Conservation (phyloP, 148 eudicot genomes). For the Cornus florida region DNA sequence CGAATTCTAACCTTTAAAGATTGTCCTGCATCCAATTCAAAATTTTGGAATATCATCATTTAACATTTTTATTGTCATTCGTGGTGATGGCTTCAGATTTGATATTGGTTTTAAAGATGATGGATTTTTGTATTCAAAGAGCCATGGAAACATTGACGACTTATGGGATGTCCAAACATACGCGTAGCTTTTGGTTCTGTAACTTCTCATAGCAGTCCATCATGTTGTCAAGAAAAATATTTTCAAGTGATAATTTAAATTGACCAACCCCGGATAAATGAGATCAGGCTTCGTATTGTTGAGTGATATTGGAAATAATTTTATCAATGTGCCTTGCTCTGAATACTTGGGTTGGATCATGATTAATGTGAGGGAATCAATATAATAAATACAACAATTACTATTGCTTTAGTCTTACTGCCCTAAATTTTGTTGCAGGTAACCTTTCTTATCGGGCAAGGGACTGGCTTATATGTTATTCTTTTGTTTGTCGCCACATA, state of each 20-base stretch:
- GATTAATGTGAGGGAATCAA: not conserved
- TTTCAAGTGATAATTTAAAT: no score
- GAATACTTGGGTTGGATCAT: no score
- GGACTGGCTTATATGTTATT: not conserved
- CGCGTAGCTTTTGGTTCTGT: not conserved
- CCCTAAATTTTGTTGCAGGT: constrained; percentile 6
- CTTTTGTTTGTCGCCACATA: not conserved
- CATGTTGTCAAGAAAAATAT: no score
- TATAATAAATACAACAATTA: not conserved
- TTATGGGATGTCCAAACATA: not conserved
- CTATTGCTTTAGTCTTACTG: not conserved
- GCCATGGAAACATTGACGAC: not conserved
- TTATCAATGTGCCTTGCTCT: no score
- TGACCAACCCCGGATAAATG: no score
- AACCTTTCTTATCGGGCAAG: not conserved
- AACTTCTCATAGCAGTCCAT: not conserved
- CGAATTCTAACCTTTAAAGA: no score
- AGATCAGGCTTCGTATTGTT: no score
- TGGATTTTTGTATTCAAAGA: not conserved
- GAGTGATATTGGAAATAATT: no score
- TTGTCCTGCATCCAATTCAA: not conserved
- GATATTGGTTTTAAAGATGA: not conserved
- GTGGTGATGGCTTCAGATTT: not conserved
- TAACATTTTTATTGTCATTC: no score
- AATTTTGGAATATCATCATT: not conserved